A percentile compares a stretch with the other conserved stretches of the same genome.
phyloP scores from a whole-genome alignment of 306 rosid genomes.

The Purshia tridentata region DNA sequence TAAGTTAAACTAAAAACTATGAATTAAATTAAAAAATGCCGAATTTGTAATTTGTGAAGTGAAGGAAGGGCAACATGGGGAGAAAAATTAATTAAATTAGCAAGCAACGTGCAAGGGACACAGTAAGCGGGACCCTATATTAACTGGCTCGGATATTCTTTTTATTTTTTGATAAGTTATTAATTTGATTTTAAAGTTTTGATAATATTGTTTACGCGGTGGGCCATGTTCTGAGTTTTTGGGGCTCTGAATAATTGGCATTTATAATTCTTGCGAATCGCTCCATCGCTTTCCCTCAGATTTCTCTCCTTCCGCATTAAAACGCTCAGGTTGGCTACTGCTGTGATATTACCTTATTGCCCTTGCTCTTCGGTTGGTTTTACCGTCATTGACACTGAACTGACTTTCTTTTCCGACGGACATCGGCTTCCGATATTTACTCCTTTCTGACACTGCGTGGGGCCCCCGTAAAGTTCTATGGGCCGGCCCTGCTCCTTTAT shows the following conservation, averaged over 20 bases:
- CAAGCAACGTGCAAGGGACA: slow-evolving; percentile 40
- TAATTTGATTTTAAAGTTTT: background rate
- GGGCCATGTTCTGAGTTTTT: background rate
- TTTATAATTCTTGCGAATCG: slow-evolving; percentile 40
- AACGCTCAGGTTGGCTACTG: slow-evolving; percentile 47
- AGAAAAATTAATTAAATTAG: background rate
- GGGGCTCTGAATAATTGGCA: slow-evolving; percentile 30
- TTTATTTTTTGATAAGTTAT: background rate
- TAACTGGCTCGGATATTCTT: background rate
- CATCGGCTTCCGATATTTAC: slow-evolving; percentile 1
- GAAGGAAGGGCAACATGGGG: background rate
- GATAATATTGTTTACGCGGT: slow-evolving; percentile 1
- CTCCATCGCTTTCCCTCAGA: slow-evolving; percentile 27
- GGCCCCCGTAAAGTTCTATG: background rate
- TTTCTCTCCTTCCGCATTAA: slow-evolving; percentile 37
- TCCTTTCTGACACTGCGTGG: slow-evolving; percentile 9
- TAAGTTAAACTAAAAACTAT: background rate
- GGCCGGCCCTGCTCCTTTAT: background rate
- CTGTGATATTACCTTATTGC: slow-evolving; percentile 21
- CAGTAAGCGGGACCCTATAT: slow-evolving; percentile 37
- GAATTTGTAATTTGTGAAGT: background rate
- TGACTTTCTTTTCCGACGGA: background rate
- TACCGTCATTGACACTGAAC: slow-evolving; percentile 16
- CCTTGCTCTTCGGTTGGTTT: slow-evolving; percentile 1
- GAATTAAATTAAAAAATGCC: background rate